Base-by-base conservation (phyloP, 176 grass and related monocot genomes). In the Secale cereale region DNA sequence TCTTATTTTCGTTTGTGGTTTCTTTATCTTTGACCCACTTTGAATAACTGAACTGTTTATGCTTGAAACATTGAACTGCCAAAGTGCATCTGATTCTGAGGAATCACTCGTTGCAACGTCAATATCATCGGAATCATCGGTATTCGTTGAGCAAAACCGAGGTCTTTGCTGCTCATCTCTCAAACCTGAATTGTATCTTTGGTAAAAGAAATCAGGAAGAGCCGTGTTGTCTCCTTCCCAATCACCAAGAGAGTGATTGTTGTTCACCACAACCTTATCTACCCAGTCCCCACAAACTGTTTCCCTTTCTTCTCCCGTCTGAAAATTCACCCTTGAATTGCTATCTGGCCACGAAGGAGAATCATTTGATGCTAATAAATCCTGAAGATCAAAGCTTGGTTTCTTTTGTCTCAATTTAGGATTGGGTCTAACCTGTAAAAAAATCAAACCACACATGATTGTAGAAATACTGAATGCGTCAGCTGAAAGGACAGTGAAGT, bases 61-160 rank as follows among this genome's bases (percentile, higher is more conserved):
- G 86, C 84, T 99, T 87, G 91, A 90, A 56, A 88, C 62, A 89
- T 88, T 96, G 85, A 94, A 95, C 71, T 94, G 97, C 97, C 97
- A 99, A 26, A 92, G 86, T 78, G 89, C 89, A 68, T 99, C 97
- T 84, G 94, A 92, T 94, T 99, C 97, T 46, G 97, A 99, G 68
- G 97, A 99, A 92, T 99, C 97, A 78, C 97, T 99, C 31, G 97
- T 99, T 73, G 94, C 97, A 82, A 99, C 87, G 78, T 98, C 97
- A 77, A 96, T 84, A 67, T 99, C 97, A 90, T 99, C 97, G 5
- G 93, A 96, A 69, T 94, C 97, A 70, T 99, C 97, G 13, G 93
- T 94, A 82, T 93, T 90, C 32, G 78, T 85, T 78, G 88, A 93
- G 50, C 92, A 96, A 73, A 95, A 96, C n/a, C 62, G 81, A 62